These are phyloP conservation scores for Hymenoscyphus fraxineus DNA, from an alignment of 2,329 filamentous ascomycete genomes.

Conservation along the genomic window DNA sequence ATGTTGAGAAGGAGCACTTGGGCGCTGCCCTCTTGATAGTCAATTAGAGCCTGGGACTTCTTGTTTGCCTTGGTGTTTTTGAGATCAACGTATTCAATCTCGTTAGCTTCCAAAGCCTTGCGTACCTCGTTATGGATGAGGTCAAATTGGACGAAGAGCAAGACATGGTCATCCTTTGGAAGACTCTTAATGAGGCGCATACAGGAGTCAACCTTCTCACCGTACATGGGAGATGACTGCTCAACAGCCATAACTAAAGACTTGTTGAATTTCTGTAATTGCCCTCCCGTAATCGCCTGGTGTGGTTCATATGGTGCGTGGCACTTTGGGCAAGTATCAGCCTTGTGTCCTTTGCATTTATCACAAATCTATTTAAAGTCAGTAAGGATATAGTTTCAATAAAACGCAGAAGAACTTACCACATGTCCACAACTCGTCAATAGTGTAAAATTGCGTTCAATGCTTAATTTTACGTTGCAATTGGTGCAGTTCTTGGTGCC, in stretches of 20 bases:
- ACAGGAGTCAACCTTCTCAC: slow-evolving; percentile 44
- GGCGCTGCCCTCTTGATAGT: slow-evolving; percentile 38
- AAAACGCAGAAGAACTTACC: too few relatives aligned
- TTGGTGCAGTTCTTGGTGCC: not conserved
- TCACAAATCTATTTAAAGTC: not conserved
- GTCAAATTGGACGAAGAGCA: slow-evolving; percentile 53
- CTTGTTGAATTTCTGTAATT: not conserved
- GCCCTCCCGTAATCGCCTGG: not conserved
- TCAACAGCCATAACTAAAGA: slow-evolving; percentile 36
- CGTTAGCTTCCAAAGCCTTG: slow-evolving; percentile 32
- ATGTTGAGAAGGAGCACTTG: slow-evolving; percentile 54
- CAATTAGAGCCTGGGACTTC: slow-evolving; percentile 36
- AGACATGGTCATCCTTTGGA: slow-evolving; percentile 43
- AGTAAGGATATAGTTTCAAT: too few relatives aligned
- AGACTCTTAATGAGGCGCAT: slow-evolving; percentile 42
- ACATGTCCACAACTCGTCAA: not conserved
- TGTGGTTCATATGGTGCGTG: not conserved
- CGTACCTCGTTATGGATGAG: slow-evolving; percentile 41
- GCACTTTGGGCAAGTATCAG: not conserved
- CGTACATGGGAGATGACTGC: not conserved
- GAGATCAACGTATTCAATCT: slow-evolving; percentile 38
- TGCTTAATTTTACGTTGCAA: not conserved
- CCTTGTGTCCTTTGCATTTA: not conserved
- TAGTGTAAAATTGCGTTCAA: not conserved
- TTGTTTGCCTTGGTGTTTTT: slow-evolving; percentile 27